Evolutionary conservation across 805 yeast genomes (phyloP).

Genomic region (Kuraishia ogatae): DNA sequence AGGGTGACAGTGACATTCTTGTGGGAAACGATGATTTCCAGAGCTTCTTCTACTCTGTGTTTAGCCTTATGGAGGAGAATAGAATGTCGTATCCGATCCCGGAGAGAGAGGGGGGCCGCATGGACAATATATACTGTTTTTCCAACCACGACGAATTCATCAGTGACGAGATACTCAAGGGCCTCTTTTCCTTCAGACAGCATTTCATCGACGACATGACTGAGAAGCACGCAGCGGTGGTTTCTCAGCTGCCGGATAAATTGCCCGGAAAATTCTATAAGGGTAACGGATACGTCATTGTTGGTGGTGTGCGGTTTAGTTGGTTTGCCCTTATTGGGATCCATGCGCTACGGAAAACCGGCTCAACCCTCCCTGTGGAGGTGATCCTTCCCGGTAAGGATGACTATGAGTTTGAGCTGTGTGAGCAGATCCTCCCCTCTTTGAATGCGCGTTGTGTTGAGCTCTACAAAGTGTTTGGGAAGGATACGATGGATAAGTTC

Average conservation of each 20-base stretch:
- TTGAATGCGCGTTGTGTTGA: slow-evolving; percentile 62
- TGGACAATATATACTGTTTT: slow-evolving; percentile 19
- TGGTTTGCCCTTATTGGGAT: slow-evolving; percentile 64
- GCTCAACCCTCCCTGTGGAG: slow-evolving; percentile 71
- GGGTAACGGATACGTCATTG: slow-evolving; percentile 51
- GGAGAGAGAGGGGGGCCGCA: slow-evolving; percentile 18
- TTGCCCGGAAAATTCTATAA: slow-evolving; percentile 18
- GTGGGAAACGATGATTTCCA: not conserved
- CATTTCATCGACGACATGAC: slow-evolving; percentile 24
- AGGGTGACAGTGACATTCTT: not conserved
- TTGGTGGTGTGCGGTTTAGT: slow-evolving; percentile 75
- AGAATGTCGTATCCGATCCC: slow-evolving; percentile 21
- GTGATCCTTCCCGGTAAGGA: slow-evolving; percentile 64
- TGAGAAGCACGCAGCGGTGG: slow-evolving; percentile 22
- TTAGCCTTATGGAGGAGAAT: slow-evolving; percentile 20
- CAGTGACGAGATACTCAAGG: not conserved
- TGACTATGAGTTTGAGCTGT: slow-evolving; percentile 66
- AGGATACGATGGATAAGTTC: slow-evolving; percentile 35
- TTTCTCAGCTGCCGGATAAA: slow-evolving; percentile 17
- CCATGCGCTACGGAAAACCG: slow-evolving; percentile 53
- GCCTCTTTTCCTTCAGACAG: slow-evolving; percentile 16
- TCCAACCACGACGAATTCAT: slow-evolving; percentile 15
- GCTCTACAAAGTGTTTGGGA: slow-evolving; percentile 54
- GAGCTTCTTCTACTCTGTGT: slow-evolving; percentile 16
- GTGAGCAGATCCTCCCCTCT: slow-evolving; percentile 53